Evolutionary conservation across 805 yeast genomes (phyloP).

Genomic region (Clavispora santaluciae): DNA sequence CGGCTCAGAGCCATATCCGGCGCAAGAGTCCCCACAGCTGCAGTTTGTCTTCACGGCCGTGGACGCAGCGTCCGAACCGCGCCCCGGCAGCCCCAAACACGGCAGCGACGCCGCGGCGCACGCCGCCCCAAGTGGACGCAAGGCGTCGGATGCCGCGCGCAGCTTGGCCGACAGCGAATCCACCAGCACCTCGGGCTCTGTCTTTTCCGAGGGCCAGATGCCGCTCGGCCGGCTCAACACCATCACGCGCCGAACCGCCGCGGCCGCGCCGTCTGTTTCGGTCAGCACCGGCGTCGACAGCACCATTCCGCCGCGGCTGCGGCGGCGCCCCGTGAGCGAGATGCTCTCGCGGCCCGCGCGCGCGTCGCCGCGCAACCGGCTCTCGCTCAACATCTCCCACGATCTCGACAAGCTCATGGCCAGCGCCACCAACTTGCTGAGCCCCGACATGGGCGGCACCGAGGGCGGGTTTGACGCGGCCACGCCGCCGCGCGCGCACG

Average conservation of each 20-base stretch:
- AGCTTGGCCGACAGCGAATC: slow-evolving; percentile 9
- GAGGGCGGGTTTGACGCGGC: no score
- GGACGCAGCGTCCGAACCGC: no score
- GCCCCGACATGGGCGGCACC: background rate
- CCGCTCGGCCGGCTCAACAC: slow-evolving; percentile 20
- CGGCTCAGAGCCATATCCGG: no score
- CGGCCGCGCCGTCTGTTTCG: slow-evolving; percentile 23
- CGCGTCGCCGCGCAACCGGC: slow-evolving; percentile 10
- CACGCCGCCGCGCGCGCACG: no score
- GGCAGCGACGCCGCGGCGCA: no score
- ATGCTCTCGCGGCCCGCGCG: slow-evolving; percentile 4
- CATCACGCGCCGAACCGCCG: slow-evolving; percentile 8
- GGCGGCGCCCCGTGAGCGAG: slow-evolving; percentile 33
- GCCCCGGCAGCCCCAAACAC: no score
- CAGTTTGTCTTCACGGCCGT: no score
- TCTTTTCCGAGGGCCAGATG: slow-evolving; percentile 12
- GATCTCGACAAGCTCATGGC: slow-evolving; percentile 38
- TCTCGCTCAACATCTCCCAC: slow-evolving; percentile 28
- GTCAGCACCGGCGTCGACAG: slow-evolving; percentile 32
- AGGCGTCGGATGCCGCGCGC: slow-evolving; percentile 8
- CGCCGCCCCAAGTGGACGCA: no score
- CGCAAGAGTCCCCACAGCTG: no score
- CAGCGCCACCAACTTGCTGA: slow-evolving; percentile 19
- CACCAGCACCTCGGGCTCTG: slow-evolving; percentile 2
- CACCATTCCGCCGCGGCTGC: slow-evolving; percentile 37